A percentile compares a stretch with the other conserved stretches of the same genome.
These are phyloP conservation scores for Trifolium subterraneum DNA, from an alignment of 306 rosid genomes.

Conservation along the genomic window DNA sequence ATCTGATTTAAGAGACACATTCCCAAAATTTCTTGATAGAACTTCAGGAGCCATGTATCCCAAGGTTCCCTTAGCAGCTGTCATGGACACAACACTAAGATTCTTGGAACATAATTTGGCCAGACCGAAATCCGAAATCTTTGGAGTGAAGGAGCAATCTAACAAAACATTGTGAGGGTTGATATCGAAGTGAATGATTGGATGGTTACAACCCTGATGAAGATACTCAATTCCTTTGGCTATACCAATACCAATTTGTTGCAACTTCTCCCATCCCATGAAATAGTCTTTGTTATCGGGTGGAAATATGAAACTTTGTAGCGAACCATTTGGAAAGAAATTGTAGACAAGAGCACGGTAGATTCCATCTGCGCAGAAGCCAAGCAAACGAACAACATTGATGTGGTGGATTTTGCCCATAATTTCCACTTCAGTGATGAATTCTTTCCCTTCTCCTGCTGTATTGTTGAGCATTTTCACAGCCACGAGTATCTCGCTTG, in stretches of 20 bases:
- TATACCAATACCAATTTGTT: not conserved
- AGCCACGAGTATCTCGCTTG: not conserved
- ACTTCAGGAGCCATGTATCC: not conserved
- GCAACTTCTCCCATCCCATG: not conserved
- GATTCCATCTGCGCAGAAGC: not conserved
- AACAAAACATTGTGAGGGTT: not conserved
- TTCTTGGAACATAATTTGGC: not conserved
- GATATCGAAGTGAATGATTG: not conserved
- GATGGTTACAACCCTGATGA: not conserved
- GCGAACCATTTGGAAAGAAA: conserved; percentile 2
- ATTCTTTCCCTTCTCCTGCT: not conserved
- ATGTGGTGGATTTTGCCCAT: conserved; percentile 25
- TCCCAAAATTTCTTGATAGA: not conserved
- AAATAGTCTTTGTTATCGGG: not conserved
- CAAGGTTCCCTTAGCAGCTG: not conserved
- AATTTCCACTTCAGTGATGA: not conserved
- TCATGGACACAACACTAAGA: not conserved
- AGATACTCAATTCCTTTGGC: not conserved
- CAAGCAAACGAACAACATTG: conserved; percentile 7
- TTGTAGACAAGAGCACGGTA: conserved; percentile 19
- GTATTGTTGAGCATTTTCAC: not conserved
- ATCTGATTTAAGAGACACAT: not conserved
- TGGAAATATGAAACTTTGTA: not conserved
- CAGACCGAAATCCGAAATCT: not conserved
- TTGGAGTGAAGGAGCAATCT: not conserved